These are phyloP conservation scores for Porphyridium purpureum DNA, from an alignment of 23 red algal genomes.

Conservation along the genomic window DNA sequence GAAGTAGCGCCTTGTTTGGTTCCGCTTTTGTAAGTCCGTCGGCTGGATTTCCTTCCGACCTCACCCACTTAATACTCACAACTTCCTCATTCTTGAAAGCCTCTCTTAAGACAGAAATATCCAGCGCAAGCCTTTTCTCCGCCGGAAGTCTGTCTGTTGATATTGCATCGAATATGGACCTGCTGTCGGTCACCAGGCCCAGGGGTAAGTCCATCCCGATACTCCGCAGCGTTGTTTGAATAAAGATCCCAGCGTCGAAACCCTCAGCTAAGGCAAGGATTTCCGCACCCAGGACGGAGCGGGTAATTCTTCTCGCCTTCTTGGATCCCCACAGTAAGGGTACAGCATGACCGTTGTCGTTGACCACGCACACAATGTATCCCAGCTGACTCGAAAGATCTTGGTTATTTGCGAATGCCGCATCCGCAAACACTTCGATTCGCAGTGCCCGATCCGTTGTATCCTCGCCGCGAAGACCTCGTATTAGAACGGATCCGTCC, in stretches of 20 bases:
- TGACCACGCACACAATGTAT: neutral
- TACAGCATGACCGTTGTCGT: neutral
- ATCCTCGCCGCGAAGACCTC: neutral
- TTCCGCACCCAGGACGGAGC: neutral
- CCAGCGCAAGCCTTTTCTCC: neutral
- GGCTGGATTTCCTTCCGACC: neutral
- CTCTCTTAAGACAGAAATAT: slow-evolving; percentile 1
- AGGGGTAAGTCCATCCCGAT: slow-evolving; percentile 1
- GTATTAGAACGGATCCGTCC: neutral
- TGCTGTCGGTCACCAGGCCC: neutral
- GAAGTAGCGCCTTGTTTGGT: neutral
- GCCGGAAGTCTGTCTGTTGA: neutral
- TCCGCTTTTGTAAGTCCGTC: neutral
- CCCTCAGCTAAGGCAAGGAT: neutral
- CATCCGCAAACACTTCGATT: neutral
- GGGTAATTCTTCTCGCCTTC: slow-evolving; percentile 1
- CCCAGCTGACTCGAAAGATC: slow-evolving; percentile 1
- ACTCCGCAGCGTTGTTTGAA: neutral
- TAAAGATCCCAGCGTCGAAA: neutral
- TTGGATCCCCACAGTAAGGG: neutral
- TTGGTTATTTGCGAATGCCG: neutral
- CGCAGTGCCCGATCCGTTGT: neutral
- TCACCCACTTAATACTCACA: neutral
- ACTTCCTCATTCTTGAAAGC: neutral
- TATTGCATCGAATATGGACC: too few species aligned